phyloP scores from a whole-genome alignment of 2,329 filamentous ascomycete species.

The Leptographium lundbergii region DNA sequence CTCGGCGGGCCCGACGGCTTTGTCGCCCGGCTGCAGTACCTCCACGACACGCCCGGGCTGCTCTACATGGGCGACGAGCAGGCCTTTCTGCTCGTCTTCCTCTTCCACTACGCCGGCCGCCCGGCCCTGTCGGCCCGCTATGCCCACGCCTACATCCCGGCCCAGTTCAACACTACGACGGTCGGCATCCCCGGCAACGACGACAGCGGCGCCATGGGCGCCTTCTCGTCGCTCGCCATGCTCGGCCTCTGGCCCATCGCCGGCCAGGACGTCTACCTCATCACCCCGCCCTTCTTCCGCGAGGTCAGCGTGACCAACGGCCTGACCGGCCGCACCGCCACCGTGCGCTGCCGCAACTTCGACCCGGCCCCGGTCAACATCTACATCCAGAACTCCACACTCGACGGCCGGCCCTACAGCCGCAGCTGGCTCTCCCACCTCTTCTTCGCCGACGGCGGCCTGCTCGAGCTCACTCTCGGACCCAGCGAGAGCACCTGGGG shows the following conservation, averaged over 20 bases:
- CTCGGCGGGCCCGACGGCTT: slow-evolving; percentile 17
- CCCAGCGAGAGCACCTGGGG: slow-evolving; percentile 40
- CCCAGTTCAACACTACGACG: slow-evolving; percentile 43
- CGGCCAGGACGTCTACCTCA: slow-evolving; percentile 45
- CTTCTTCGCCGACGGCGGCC: slow-evolving; percentile 44
- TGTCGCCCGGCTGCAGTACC: slow-evolving; percentile 13
- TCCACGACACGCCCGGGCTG: slow-evolving; percentile 16
- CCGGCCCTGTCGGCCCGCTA: slow-evolving; percentile 35
- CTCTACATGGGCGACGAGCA: slow-evolving; percentile 27
- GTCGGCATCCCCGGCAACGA: slow-evolving; percentile 50
- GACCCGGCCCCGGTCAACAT: slow-evolving; percentile 24
- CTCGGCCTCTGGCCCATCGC: slow-evolving; percentile 44
- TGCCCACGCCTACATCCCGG: slow-evolving; percentile 48
- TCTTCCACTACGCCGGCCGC: slow-evolving; percentile 49
- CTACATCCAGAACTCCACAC: slow-evolving; percentile 24
- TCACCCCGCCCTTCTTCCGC: slow-evolving; percentile 43
- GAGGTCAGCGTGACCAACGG: slow-evolving; percentile 32
- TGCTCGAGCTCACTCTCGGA: slow-evolving; percentile 41
- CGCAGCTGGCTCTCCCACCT: slow-evolving; percentile 48
- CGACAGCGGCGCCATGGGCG: slow-evolving; percentile 45
- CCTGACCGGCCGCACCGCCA: slow-evolving; percentile 37
- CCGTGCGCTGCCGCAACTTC: slow-evolving; percentile 41
- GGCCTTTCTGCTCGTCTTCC: slow-evolving; percentile 38
- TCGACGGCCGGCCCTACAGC: slow-evolving; percentile 41
- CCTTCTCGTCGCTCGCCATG: slow-evolving; percentile 39